These are phyloP conservation scores for Trichoderma atroviride DNA, from an alignment of 2,329 filamentous ascomycete species.

Conservation along the genomic window DNA sequence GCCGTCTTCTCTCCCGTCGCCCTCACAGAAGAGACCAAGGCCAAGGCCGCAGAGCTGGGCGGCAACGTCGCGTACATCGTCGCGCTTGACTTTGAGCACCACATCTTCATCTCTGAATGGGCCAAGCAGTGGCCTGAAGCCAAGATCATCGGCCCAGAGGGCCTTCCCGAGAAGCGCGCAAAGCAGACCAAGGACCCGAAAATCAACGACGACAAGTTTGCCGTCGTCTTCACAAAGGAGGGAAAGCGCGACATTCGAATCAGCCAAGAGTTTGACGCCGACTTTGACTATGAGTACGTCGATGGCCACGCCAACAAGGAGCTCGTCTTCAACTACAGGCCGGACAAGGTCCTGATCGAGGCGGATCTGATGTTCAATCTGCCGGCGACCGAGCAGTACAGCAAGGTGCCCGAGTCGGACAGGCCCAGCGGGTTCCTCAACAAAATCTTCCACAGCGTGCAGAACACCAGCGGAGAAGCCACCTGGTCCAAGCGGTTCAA, in stretches of 20 bases:
- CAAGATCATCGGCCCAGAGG: slow-evolving; percentile 79
- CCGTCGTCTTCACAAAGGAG: slow-evolving; percentile 66
- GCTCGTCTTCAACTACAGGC: slow-evolving; percentile 82
- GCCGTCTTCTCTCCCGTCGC: slow-evolving; percentile 92
- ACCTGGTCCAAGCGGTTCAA: slow-evolving; percentile 77
- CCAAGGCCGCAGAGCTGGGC: slow-evolving; percentile 65
- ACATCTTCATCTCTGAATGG: slow-evolving; percentile 91
- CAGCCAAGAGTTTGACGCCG: slow-evolving; percentile 76
- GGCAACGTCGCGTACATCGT: slow-evolving; percentile 80
- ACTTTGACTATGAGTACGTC: slow-evolving; percentile 87
- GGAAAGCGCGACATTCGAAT: slow-evolving; percentile 58
- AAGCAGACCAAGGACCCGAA: slow-evolving; percentile 43
- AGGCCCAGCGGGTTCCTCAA: slow-evolving; percentile 41
- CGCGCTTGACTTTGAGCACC: slow-evolving; percentile 88
- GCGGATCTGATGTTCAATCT: slow-evolving; percentile 93
- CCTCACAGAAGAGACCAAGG: slow-evolving; percentile 72
- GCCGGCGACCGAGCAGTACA: slow-evolving; percentile 87
- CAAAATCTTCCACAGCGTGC: slow-evolving; percentile 54
- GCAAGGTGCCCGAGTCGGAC: slow-evolving; percentile 54
- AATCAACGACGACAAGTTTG: slow-evolving; percentile 60
- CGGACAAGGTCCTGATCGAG: slow-evolving; percentile 77
- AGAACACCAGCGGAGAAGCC: slow-evolving; percentile 65
- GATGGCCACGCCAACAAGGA: slow-evolving; percentile 81
- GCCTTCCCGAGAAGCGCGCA: slow-evolving; percentile 80
- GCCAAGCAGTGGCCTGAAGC: slow-evolving; percentile 75